A percentile compares a stretch with the other conserved stretches of the same genome.
Evolutionary conservation across 2,329 filamentous ascomycete species (phyloP).

Genomic region (Amesomyces nigricolor): DNA sequence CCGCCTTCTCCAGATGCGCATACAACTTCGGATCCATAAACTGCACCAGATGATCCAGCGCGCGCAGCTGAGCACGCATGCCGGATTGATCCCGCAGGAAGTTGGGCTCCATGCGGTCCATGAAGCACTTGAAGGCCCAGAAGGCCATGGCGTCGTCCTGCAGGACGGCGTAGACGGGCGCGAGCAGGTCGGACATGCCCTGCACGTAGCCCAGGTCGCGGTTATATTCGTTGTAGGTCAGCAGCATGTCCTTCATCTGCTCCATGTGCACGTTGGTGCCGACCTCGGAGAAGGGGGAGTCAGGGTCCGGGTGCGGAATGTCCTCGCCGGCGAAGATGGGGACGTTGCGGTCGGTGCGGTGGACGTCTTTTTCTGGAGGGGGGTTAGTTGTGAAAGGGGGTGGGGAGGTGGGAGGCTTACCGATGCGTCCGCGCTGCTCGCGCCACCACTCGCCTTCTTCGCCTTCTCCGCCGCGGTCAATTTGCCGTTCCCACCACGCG

Average conservation of each 20-base stretch:
- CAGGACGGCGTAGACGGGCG: constrained; percentile 92
- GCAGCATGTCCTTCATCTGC: constrained; percentile 98
- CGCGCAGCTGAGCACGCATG: constrained; percentile 86
- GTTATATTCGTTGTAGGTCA: constrained; percentile 99
- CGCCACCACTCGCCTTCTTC: constrained; percentile 94
- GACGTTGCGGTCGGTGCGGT: constrained; percentile 90
- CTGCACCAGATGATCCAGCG: constrained; percentile 89
- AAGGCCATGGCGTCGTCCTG: constrained; percentile 97
- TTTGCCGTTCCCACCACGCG: constrained; percentile 90
- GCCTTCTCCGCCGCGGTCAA: constrained; percentile 71
- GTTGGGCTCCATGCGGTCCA: constrained; percentile 97
- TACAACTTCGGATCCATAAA: constrained; percentile 96
- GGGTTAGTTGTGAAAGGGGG: constrained; percentile 20
- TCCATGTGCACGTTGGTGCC: constrained; percentile 97
- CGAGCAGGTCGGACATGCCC: constrained; percentile 95
- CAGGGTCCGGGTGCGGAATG: constrained; percentile 90
- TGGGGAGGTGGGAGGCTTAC: constrained; percentile 46
- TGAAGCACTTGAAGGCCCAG: constrained; percentile 93
- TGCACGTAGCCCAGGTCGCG: constrained; percentile 93
- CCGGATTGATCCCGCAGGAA: constrained; percentile 93
- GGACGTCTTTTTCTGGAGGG: constrained; percentile 87
- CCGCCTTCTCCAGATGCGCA: constrained; percentile 78
- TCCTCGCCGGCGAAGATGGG: constrained; percentile 96
- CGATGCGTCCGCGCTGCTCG: constrained; percentile 87
- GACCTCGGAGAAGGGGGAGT: constrained; percentile 85